A percentile compares a stretch with the other conserved stretches of the same genome.
Conservation (phyloP, 495 filamentous ascomycete genomes). For the Talaromyces adpressus region DNA sequence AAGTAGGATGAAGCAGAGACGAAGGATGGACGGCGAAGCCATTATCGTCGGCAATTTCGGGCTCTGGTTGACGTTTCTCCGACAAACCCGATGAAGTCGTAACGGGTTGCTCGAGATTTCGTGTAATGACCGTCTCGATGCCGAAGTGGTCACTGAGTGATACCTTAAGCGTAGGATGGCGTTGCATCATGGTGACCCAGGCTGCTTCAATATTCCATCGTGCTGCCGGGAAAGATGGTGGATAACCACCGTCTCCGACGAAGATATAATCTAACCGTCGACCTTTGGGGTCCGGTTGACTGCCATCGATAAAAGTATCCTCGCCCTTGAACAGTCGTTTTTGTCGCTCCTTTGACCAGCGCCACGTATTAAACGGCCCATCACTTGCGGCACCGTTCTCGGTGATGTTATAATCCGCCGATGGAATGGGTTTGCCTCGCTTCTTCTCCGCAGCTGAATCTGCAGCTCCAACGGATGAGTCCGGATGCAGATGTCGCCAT, state of each 20-base stretch:
- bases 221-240: slow-evolving; percentile 22
- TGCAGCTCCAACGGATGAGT: slow-evolving; percentile 67
- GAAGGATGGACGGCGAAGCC: slow-evolving; percentile 15
- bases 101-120: slow-evolving; percentile 8
- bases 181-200: slow-evolving; percentile 71
- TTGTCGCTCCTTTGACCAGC: slow-evolving; percentile 64
- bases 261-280: slow-evolving; percentile 97
- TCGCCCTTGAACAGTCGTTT: slow-evolving; percentile 54
- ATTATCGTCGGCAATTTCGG: slow-evolving; percentile 1
- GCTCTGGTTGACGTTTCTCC: not conserved
- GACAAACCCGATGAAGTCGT: not conserved
- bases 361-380: slow-evolving; percentile 82
- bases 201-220: slow-evolving; percentile 62
- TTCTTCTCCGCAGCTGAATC: slow-evolving; percentile 53
- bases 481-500: slow-evolving; percentile 75
- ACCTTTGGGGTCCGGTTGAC: slow-evolving; percentile 60
- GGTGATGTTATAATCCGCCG: slow-evolving; percentile 64
- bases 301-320: slow-evolving; percentile 45
- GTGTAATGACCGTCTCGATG: slow-evolving; percentile 44
- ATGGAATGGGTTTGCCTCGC: slow-evolving; percentile 47
- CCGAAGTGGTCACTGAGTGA: slow-evolving; percentile 93
- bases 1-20: slow-evolving; percentile 9
- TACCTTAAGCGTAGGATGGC: slow-evolving; percentile 74
- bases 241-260: slow-evolving; percentile 40
- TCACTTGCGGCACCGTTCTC: slow-evolving; percentile 88